phyloP scores from a whole-genome alignment of 345 rosid genomes.

The Eutrema heterophyllum region DNA sequence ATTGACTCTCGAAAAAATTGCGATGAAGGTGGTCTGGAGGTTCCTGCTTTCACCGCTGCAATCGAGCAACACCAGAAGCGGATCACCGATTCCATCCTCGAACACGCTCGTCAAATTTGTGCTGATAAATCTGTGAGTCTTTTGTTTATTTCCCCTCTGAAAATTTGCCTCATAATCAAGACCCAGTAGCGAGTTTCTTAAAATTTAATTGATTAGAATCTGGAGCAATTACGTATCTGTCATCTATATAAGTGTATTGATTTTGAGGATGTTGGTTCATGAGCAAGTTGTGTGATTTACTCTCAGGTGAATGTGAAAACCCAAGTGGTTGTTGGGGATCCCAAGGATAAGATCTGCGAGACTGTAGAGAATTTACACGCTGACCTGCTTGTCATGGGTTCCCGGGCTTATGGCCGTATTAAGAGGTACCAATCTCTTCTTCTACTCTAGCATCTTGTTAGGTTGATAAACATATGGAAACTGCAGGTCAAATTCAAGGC shows the following conservation, averaged over 20 bases:
- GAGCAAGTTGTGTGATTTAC: not conserved
- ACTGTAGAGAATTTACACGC: constrained; percentile 51
- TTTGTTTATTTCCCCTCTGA: not conserved
- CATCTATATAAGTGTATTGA: not conserved
- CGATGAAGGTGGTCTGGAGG: constrained; percentile 59
- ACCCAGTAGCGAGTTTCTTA: not conserved
- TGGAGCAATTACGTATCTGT: not conserved
- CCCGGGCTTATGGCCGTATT: constrained; percentile 72
- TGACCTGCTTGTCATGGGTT: constrained; percentile 83
- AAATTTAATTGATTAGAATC: not conserved
- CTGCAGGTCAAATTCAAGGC: not conserved
- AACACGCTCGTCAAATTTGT: constrained; percentile 62
- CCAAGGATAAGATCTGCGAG: constrained; percentile 85
- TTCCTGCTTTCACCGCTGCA: constrained; percentile 84
- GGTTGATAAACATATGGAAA: not conserved
- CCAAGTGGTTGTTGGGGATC: constrained; percentile 71
- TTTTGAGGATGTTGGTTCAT: constrained; percentile 1
- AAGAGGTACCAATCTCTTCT: constrained; percentile 53
- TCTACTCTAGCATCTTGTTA: not conserved
- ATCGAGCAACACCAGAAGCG: constrained; percentile 80
- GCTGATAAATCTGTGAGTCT: constrained; percentile 42
- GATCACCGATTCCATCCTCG: constrained; percentile 56
- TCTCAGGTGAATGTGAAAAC: constrained; percentile 60
- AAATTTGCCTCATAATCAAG: not conserved
- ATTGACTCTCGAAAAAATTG: not conserved